A percentile compares a stretch with the other conserved stretches of the same genome.
These are phyloP conservation scores for Cyclocybe cylindracea DNA, from an alignment of 768 basidiomycete species.

Conservation along the genomic window DNA sequence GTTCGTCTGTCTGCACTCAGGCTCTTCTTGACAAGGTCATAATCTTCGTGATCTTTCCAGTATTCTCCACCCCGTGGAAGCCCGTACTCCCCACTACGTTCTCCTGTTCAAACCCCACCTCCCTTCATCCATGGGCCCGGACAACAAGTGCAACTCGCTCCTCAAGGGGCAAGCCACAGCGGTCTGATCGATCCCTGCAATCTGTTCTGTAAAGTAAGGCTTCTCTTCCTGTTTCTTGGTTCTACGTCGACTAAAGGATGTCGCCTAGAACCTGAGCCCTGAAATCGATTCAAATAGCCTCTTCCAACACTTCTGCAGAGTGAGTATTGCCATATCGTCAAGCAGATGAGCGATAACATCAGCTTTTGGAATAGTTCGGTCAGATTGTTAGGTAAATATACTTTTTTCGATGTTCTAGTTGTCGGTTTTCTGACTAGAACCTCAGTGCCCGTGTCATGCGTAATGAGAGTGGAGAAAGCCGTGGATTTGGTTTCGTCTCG, in stretches of 20 bases:
- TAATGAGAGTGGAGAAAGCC: conserved; percentile 77
- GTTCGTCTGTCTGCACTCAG: conserved; percentile 27
- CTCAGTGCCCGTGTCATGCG: conserved; percentile 91
- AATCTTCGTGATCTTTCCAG: conserved; percentile 23
- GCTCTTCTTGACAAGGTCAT: conserved; percentile 1
- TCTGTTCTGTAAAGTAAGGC: conserved; percentile 78
- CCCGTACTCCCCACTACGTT: conserved; percentile 45
- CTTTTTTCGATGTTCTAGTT: not conserved
- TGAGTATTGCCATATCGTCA: conserved; percentile 29
- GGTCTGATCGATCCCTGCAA: conserved; percentile 91
- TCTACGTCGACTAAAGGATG: conserved; percentile 1
- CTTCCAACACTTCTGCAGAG: conserved; percentile 81
- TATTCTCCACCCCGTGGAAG: conserved; percentile 71
- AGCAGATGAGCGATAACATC: conserved; percentile 15
- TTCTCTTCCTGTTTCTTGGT: conserved; percentile 1
- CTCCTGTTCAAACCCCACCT: conserved; percentile 44
- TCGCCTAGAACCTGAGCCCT: conserved; percentile 75
- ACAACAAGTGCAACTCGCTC: conserved; percentile 87
- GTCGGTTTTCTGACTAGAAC: not conserved
- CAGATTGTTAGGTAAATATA: conserved; percentile 79
- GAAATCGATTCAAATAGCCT: conserved; percentile 84
- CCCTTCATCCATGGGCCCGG: conserved; percentile 85
- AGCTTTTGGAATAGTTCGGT: conserved; percentile 59
- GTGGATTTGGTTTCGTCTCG: conserved; percentile 91
- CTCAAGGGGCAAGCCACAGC: conserved; percentile 73